Percentiles rank a stretch among this genome's conserved stretches.
Conservation (phyloP, 805 yeast species). For the Komagataella pseudopastoris region DNA sequence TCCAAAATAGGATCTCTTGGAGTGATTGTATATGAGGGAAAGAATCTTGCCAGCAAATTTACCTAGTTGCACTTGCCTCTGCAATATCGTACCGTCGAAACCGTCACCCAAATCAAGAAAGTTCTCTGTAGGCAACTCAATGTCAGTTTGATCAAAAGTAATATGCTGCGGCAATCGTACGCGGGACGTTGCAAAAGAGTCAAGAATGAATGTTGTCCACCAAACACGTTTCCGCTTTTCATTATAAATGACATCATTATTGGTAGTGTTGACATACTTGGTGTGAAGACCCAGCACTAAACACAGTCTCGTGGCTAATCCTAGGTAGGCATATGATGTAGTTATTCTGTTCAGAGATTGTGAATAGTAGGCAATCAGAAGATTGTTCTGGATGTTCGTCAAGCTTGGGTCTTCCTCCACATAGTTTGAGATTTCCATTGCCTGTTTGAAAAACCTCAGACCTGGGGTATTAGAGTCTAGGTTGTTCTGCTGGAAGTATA, state of each 20-base stretch:
- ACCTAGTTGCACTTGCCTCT: slow-evolving; percentile 13
- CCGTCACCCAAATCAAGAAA: slow-evolving; percentile 15
- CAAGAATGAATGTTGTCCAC: slow-evolving; percentile 25
- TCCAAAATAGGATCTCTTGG: slow-evolving; percentile 9
- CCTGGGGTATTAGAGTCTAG: slow-evolving; percentile 15
- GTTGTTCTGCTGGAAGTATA: background rate
- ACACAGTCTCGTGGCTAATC: slow-evolving; percentile 19
- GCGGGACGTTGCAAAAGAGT: slow-evolving; percentile 22
- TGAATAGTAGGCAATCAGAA: slow-evolving; percentile 19
- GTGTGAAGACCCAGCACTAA: slow-evolving; percentile 19
- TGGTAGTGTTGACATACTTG: slow-evolving; percentile 3
- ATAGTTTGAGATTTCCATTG: slow-evolving; percentile 12
- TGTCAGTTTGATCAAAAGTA: slow-evolving; percentile 17
- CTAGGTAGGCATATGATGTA: slow-evolving; percentile 19
- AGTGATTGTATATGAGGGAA: slow-evolving; percentile 18
- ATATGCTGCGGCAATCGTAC: slow-evolving; percentile 22
- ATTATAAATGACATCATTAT: slow-evolving; percentile 9
- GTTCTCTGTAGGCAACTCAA: slow-evolving; percentile 12
- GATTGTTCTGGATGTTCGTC: slow-evolving; percentile 18
- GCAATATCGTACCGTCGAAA: slow-evolving; percentile 14
- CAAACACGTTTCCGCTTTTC: slow-evolving; percentile 21
- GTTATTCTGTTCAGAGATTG: slow-evolving; percentile 23
- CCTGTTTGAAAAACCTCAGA: slow-evolving; percentile 14
- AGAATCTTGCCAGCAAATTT: slow-evolving; percentile 17
- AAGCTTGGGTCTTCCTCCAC: slow-evolving; percentile 18